Percentiles rank a stretch among this genome's conserved stretches.
Evolutionary conservation across 2,329 filamentous ascomycete species (phyloP).

Genomic region (Colletotrichum sp.): DNA sequence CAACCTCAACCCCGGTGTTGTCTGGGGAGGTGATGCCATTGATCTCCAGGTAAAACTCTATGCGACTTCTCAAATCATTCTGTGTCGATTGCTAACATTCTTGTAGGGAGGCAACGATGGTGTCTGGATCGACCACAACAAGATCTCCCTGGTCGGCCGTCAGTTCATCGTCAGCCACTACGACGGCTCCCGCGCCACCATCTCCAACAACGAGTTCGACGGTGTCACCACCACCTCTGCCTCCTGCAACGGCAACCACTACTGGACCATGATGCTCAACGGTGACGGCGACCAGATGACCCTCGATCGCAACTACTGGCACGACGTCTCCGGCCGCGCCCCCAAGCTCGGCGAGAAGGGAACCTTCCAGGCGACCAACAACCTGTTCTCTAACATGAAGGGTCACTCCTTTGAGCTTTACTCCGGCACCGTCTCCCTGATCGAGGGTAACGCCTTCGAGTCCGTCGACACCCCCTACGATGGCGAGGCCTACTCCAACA

Average conservation of each 20-base stretch:
- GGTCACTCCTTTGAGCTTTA: conserved; percentile 58
- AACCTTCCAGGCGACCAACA: conserved; percentile 30
- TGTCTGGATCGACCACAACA: conserved; percentile 40
- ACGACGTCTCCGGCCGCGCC: conserved; percentile 30
- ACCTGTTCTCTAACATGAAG: conserved; percentile 31
- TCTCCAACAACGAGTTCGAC: conserved; percentile 44
- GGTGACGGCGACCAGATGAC: conserved; percentile 39
- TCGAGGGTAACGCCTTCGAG: conserved; percentile 31
- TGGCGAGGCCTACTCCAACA: conserved; percentile 24
- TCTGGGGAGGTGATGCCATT: conserved; percentile 42
- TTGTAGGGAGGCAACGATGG: conserved; percentile 30
- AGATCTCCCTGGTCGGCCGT: conserved; percentile 43
- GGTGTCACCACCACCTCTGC: conserved; percentile 36
- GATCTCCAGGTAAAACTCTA: not conserved
- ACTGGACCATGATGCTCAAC: conserved; percentile 36
- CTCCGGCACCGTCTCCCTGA: conserved; percentile 29
- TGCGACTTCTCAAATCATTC: not conserved
- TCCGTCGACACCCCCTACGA: conserved; percentile 36
- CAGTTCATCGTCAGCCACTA: conserved; percentile 43
- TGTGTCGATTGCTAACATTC: not conserved
- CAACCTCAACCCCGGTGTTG: conserved; percentile 43
- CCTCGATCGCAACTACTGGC: conserved; percentile 33
- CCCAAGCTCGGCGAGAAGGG: conserved; percentile 33
- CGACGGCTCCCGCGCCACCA: conserved; percentile 34
- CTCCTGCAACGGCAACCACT: conserved; percentile 34